Conservation (phyloP, 148 eudicot species). For the Drosera capensis region DNA sequence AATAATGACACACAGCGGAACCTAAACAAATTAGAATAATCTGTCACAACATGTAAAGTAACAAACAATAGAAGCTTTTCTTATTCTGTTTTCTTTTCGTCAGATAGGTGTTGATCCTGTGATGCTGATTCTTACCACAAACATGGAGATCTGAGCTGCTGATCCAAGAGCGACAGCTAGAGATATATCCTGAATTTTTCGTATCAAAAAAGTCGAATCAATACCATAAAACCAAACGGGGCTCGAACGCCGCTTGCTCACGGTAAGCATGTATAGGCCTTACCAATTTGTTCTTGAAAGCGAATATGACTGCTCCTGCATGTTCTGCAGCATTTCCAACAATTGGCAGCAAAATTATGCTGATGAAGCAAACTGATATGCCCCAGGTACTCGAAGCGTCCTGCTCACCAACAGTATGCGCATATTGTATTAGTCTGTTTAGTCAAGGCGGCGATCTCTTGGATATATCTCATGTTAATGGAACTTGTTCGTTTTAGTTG, state of each 20-base stretch:
- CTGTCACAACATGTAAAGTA: not conserved
- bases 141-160: constrained; percentile 79
- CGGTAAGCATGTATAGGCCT: not conserved
- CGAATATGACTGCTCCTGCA: constrained; percentile 86
- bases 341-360: constrained; percentile 83
- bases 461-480: too few relatives aligned
- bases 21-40: constrained; percentile 16
- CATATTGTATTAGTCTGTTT: too few relatives aligned
- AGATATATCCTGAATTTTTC: constrained; percentile 64
- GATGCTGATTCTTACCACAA: constrained; percentile 53
- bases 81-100: not conserved
- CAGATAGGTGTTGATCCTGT: not conserved
- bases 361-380: constrained; percentile 70
- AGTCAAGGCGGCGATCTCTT: too few relatives aligned
- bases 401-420: constrained; percentile 24
- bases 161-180: constrained; percentile 91
- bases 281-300: constrained; percentile 84
- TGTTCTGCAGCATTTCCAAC: constrained; percentile 97
- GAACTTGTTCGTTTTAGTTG: too few relatives aligned
- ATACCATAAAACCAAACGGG: not conserved
- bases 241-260: too few relatives aligned
- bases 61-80: not conserved
- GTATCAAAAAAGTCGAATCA: too few relatives aligned
- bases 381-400: constrained; percentile 87
- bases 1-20: constrained; percentile 53